phyloP scores from a whole-genome alignment of 495 filamentous ascomycete genomes.

The Chaetomidium leptoderma region DNA sequence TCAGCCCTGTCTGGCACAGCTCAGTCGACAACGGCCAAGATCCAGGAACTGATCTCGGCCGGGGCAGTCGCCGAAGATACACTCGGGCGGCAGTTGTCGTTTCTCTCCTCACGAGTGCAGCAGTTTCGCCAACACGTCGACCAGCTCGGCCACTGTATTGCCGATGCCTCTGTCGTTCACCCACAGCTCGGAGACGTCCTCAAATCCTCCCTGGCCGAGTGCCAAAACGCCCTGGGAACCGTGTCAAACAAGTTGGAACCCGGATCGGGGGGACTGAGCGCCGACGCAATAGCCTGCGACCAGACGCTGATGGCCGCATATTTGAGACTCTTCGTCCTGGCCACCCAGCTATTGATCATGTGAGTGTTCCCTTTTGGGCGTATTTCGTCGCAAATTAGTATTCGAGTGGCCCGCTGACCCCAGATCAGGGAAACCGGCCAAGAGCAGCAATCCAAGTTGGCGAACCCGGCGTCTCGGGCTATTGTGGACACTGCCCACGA shows the following conservation, averaged over 20 bases:
- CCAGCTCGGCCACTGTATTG: slow-evolving; percentile 6
- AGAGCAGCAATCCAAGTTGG: slow-evolving; percentile 6
- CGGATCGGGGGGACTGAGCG: background rate
- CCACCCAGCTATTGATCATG: slow-evolving; percentile 8
- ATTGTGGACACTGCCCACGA: background rate
- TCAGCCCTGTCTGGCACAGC: background rate
- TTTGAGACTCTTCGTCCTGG: background rate
- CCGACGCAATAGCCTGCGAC: background rate
- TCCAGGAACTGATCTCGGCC: background rate
- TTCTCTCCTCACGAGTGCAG: slow-evolving; percentile 8
- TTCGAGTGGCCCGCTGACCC: background rate
- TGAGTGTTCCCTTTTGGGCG: background rate
- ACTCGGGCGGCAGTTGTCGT: background rate
- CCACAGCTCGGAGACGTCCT: slow-evolving; percentile 4
- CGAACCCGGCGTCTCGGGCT: background rate
- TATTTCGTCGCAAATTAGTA: too few relatives aligned
- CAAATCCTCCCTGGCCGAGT: background rate
- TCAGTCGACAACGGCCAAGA: background rate
- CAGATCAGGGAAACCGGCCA: background rate
- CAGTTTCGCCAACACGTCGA: slow-evolving; percentile 12
- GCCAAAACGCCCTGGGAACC: background rate
- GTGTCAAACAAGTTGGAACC: background rate
- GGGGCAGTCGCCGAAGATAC: background rate
- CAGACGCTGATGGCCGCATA: background rate
- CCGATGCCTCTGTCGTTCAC: background rate